Conservation (phyloP, 306 rosid genomes). For the Lupinus albus region DNA sequence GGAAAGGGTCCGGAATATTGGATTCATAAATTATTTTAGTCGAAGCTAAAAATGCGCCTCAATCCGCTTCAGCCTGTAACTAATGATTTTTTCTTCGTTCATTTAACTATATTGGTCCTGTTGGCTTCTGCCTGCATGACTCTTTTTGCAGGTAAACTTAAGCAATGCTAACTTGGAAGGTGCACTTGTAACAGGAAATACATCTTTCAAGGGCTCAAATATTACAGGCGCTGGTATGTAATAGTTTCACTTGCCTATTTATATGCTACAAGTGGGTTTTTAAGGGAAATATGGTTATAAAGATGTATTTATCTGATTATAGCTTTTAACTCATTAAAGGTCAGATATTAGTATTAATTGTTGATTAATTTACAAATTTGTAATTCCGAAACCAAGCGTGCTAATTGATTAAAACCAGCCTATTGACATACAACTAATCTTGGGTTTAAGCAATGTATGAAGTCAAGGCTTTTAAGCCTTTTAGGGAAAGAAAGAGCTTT, state of each 20-base stretch:
- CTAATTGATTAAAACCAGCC: background rate
- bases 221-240: conserved; percentile 83
- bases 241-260: conserved; percentile 10
- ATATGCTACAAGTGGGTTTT: conserved; percentile 1
- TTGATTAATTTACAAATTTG: conserved; percentile 9
- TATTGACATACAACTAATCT: background rate
- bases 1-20: conserved; percentile 17
- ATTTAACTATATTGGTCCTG: conserved; percentile 10
- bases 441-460: conserved; percentile 7
- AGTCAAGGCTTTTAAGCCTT: background rate
- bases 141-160: conserved; percentile 72
- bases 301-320: conserved; percentile 9
- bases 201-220: conserved; percentile 79
- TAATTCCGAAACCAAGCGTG: conserved; percentile 7
- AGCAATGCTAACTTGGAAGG: conserved; percentile 95
- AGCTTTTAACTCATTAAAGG: conserved; percentile 10
- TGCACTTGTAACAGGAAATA: conserved; percentile 88
- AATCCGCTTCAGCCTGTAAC: conserved; percentile 9
- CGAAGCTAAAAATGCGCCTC: conserved; percentile 5
- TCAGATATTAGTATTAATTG: background rate
- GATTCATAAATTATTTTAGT: conserved; percentile 8
- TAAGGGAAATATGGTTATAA: conserved; percentile 22
- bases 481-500: conserved; percentile 2
- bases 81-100: background rate
- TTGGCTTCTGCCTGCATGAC: conserved; percentile 31